Base-by-base conservation (phyloP, 1,284 basidiomycete species). In the Somion occarium region DNA sequence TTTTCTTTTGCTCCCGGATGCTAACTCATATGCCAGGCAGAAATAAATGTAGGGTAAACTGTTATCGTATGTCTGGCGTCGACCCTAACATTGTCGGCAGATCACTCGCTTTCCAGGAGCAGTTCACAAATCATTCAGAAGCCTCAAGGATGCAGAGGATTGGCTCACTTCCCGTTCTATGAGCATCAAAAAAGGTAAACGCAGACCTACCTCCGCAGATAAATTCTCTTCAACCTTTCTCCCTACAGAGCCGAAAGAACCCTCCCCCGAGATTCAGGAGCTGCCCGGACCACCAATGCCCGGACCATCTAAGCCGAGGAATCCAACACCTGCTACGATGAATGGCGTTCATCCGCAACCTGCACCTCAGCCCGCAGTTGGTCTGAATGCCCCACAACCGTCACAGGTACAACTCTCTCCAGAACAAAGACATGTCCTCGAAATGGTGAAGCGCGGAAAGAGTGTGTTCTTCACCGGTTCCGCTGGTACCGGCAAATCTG, bases 401-500 rank as follows among this genome's bases (percentile, higher is more conserved):
- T n/a, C n/a, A n/a, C 18, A 5, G 2, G 44, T 59, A 4, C 37
- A 51, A 30, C 65, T 78, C 19, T 77, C 76, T 7, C 57, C 61
- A 2, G 83, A 88, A 59, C 86, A 89, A 60, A 71, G 73, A 53
- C 64, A 69, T 25, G 78, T 89, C 2, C 64, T 87, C 38, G 61
- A 74, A 30, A 74, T 80, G 22, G 79, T 86, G 11, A 69, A 75
- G 42, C 69, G 72, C 9, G 81, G 82, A 2, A 73, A 78, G 60
- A 89, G 76, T 55, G 78, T 91, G 5, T 92, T 92, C 71, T 92
- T 91, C 70, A 92, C 89, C 0, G 89, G 89, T 9, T 83, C 83
- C 48, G 89, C 85, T 45, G 57, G 57, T 50, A 97, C 94, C 5
- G 94, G 95, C 48, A 98, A 98, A 71, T 97, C 94, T 0, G 91